These are phyloP conservation scores for Geosmithia flava DNA, from an alignment of 2,329 filamentous ascomycete genomes.

Conservation along the genomic window DNA sequence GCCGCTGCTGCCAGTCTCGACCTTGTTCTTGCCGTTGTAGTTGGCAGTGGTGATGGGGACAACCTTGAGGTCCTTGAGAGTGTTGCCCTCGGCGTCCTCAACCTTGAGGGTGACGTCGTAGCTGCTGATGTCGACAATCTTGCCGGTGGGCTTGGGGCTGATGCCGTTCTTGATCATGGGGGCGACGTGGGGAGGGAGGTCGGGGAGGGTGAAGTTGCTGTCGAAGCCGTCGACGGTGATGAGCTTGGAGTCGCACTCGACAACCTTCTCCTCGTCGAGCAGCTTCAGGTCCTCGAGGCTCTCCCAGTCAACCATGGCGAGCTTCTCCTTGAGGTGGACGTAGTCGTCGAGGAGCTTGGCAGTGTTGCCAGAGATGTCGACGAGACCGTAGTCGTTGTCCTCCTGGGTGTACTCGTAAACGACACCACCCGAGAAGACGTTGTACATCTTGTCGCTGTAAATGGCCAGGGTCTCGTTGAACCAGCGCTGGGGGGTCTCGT, in stretches of 20 bases:
- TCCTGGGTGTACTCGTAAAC: constrained; percentile 76
- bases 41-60: constrained; percentile 30
- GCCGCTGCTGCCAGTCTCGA: constrained; percentile 14
- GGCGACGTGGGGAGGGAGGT: constrained; percentile 52
- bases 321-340: constrained; percentile 64
- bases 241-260: constrained; percentile 52
- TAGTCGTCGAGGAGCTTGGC: constrained; percentile 52
- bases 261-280: constrained; percentile 36
- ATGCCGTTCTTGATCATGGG: constrained; percentile 70
- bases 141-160: constrained; percentile 46
- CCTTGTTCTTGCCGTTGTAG: constrained; percentile 28
- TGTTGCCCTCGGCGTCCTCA: constrained; percentile 25
- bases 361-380: constrained; percentile 40
- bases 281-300: constrained; percentile 52
- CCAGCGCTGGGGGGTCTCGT: constrained; percentile 53
- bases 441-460: constrained; percentile 58
- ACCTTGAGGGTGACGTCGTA: constrained; percentile 41
- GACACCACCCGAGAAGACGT: constrained; percentile 60
- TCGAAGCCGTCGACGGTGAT: constrained; percentile 59
- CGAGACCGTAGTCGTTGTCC: constrained; percentile 51
- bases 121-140: constrained; percentile 55
- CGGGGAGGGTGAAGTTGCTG: constrained; percentile 68
- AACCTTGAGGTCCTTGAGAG: constrained; percentile 33
- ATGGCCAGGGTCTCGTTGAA: constrained; percentile 67
- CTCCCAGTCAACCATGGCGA: constrained; percentile 60